phyloP scores from a whole-genome alignment of 371 early-diverging fungal species.

The Mucor mucedo region DNA sequence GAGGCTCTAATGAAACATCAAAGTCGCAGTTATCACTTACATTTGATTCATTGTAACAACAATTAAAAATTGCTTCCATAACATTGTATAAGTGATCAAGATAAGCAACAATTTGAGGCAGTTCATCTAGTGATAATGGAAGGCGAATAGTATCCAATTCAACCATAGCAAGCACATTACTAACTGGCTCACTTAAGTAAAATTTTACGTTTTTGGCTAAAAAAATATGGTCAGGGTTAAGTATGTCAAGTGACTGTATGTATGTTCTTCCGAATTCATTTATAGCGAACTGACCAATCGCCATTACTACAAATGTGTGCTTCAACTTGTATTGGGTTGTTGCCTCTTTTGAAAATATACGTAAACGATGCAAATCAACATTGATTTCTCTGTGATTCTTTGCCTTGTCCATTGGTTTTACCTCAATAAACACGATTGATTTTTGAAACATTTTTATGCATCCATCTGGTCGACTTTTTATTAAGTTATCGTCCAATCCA shows the following conservation, averaged over 20 bases:
- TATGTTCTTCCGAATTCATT: slow-evolving; percentile 2
- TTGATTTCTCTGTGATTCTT: slow-evolving; percentile 22
- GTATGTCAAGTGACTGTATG: slow-evolving; percentile 1
- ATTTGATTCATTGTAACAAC: slow-evolving; percentile 15
- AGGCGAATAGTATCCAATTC: slow-evolving; percentile 23
- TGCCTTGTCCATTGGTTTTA: slow-evolving; percentile 15
- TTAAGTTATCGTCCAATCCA: slow-evolving; percentile 11
- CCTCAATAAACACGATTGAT: slow-evolving; percentile 19
- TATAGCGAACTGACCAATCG: slow-evolving; percentile 14
- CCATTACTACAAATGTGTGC: slow-evolving; percentile 21
- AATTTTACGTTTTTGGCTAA: slow-evolving; percentile 17
- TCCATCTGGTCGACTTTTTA: slow-evolving; percentile 21
- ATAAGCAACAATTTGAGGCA: slow-evolving; percentile 21
- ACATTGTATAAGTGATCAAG: slow-evolving; percentile 16
- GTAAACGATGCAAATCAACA: slow-evolving; percentile 16
- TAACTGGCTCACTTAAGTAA: slow-evolving; percentile 14
- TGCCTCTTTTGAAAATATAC: slow-evolving; percentile 18
- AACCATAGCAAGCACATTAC: slow-evolving; percentile 9
- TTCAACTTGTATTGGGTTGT: slow-evolving; percentile 16
- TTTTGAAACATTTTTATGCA: not conserved
- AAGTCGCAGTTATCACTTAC: slow-evolving; percentile 2
- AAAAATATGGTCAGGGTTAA: slow-evolving; percentile 6
- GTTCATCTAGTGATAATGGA: slow-evolving; percentile 17
- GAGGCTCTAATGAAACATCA: slow-evolving; percentile 14
- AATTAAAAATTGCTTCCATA: slow-evolving; percentile 14